These are phyloP conservation scores for Talaromyces atroroseus DNA, from an alignment of 2,329 filamentous ascomycete species.

Conservation along the genomic window DNA sequence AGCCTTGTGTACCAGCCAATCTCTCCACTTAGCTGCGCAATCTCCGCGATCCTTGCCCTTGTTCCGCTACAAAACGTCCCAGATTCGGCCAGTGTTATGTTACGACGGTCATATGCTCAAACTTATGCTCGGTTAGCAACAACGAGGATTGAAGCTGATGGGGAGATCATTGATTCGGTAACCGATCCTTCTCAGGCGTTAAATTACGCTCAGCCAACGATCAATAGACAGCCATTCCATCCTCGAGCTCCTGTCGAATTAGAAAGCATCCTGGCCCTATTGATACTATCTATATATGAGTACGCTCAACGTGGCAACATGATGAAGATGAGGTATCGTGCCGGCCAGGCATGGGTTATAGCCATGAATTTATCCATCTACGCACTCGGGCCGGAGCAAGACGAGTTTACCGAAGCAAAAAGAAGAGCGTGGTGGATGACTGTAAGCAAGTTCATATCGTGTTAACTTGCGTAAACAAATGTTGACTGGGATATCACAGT, in stretches of 20 bases:
- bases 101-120: conserved; percentile 37
- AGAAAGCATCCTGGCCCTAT: conserved; percentile 36
- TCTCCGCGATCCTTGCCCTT: conserved; percentile 39
- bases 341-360: conserved; percentile 39
- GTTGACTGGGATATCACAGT: conserved; percentile 23
- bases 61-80: conserved; percentile 38
- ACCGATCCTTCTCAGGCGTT: conserved; percentile 38
- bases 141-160: conserved; percentile 37
- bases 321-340: conserved; percentile 42
- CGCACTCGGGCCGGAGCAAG: conserved; percentile 26
- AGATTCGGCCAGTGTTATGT: conserved; percentile 31
- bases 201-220: conserved; percentile 24
- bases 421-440: conserved; percentile 47
- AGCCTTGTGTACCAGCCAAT: conserved; percentile 31
- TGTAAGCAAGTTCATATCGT: conserved; percentile 22
- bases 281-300: conserved; percentile 42
- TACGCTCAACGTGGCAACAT: conserved; percentile 43
- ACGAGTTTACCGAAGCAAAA: conserved; percentile 36
- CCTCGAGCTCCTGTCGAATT: conserved; percentile 36
- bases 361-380: conserved; percentile 42
- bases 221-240: conserved; percentile 35
- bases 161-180: conserved; percentile 37
- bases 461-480: neutral
- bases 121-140: conserved; percentile 36
- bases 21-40: conserved; percentile 41